Conservation (phyloP, 495 filamentous ascomycete genomes). For the Podospora comata region DNA sequence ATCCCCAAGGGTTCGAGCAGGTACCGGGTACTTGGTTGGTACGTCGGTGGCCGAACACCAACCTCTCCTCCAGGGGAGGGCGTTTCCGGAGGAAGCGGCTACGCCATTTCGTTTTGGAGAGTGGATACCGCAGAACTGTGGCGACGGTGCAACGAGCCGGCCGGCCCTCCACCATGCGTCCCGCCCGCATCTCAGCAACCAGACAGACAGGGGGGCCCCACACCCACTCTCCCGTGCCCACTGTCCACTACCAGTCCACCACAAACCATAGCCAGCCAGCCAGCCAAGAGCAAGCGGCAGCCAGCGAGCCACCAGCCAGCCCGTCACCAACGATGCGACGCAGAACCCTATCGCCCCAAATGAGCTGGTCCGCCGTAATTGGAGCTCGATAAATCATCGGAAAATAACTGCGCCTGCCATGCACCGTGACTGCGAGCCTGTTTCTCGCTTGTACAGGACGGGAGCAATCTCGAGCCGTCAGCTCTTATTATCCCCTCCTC, state of each 20-base stretch:
- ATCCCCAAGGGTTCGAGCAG: conserved; percentile 18
- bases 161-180: conserved; percentile 27
- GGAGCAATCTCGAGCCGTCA: not conserved
- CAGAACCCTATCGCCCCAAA: conserved; percentile 27
- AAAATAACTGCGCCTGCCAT: conserved; percentile 16
- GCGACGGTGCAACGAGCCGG: conserved; percentile 28
- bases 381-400: conserved; percentile 22
- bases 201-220: conserved; percentile 21
- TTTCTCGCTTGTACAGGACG: not conserved
- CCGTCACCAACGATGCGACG: conserved; percentile 28
- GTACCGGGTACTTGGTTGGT: conserved; percentile 27
- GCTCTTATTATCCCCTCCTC: not conserved
- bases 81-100: conserved; percentile 37
- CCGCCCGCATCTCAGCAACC: conserved; percentile 25
- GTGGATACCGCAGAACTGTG: conserved; percentile 28
- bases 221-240: conserved; percentile 22
- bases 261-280: not conserved
- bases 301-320: conserved; percentile 11
- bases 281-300: not conserved
- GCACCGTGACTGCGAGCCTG: not conserved
- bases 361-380: conserved; percentile 27
- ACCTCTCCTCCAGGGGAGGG: conserved; percentile 26
- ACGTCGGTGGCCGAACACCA: conserved; percentile 20
- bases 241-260: not conserved
- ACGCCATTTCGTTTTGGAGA: conserved; percentile 32